Evolutionary conservation across 2,329 filamentous ascomycete genomes (phyloP), one percentile per base, ranked within the genome.

Genomic region (Aspergillus intermedius): DNA sequence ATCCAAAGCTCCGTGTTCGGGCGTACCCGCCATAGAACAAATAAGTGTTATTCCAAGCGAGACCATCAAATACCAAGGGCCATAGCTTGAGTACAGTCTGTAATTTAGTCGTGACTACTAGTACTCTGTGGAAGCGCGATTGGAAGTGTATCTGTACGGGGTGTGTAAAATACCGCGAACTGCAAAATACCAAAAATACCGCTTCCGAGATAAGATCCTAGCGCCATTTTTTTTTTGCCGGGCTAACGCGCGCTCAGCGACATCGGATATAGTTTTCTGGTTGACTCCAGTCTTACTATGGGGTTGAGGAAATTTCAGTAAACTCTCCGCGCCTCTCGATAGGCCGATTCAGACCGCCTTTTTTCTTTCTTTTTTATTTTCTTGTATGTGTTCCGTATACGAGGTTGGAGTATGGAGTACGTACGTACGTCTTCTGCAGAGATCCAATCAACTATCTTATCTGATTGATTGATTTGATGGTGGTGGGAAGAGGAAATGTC

Each of bases 201-300:
- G 25, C 51, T 49, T 50, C 56, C 51, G 52, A 55, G 52, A 61
- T 59, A 59, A 59, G 57, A 58, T 59, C 54, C 45, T 58, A 57
- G 54, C 42, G 51, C 48, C 44, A 44, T 32, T 32, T 17, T 42
- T 49, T 54, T 47, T 45, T 35, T 54, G 51, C 32, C 37, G 42
- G 41, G 25, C 42, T 19, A 23, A 46, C 19, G 15, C 17, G n/a
- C 22, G 44, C 10, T 28, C 32, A 56, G 55, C 55, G 55, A 58
- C 52, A 57, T 58, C 57, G 57, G 57, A 55, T 54, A 42, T 49
- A 5, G 37, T 21, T 19, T 19, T 19, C 17, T 19, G 34, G 34
- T 35, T 35, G 13, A 35, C 15, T 35, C 34, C 34, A 35, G 34
- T n/a, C 6, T 4, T n/a, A 35, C 15, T 35, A n/a, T 35, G 34